Evolutionary conservation across 176 grass and related monocot species (phyloP).

Genomic region (Eragrostis nindensis): DNA sequence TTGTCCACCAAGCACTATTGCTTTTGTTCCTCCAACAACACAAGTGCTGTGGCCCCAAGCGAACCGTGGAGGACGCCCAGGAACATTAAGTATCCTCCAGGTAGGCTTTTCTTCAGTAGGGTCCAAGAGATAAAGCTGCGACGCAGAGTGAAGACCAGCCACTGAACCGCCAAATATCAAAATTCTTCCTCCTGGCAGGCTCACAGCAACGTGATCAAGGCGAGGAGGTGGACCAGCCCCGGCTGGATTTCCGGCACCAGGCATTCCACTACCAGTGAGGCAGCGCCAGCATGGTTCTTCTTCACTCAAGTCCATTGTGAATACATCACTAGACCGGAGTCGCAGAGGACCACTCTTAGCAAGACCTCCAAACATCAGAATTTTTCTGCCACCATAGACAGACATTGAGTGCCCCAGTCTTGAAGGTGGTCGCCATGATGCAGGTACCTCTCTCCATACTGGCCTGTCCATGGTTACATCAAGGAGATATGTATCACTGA

Average conservation of each 20-base stretch:
- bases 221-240: slow-evolving; percentile 87
- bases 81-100: slow-evolving; percentile 87
- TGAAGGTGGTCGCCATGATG: slow-evolving; percentile 84
- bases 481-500: slow-evolving; percentile 88
- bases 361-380: slow-evolving; percentile 92
- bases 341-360: slow-evolving; percentile 87
- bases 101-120: slow-evolving; percentile 95
- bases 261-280: slow-evolving; percentile 90
- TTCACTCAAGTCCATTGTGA: slow-evolving; percentile 93
- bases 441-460: slow-evolving; percentile 88
- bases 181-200: slow-evolving; percentile 72
- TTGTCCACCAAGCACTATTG: slow-evolving; percentile 91
- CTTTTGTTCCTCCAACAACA: slow-evolving; percentile 83
- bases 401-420: slow-evolving; percentile 84
- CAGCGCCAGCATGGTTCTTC: slow-evolving; percentile 83
- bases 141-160: slow-evolving; percentile 88
- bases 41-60: slow-evolving; percentile 95
- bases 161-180: slow-evolving; percentile 95
- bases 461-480: slow-evolving; percentile 91
- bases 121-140: slow-evolving; percentile 84
- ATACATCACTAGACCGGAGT: slow-evolving; percentile 83
- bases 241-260: slow-evolving; percentile 83
- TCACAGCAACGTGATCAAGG: slow-evolving; percentile 91
- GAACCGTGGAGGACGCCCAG: slow-evolving; percentile 72
- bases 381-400: slow-evolving; percentile 69